Base-by-base conservation (phyloP, 176 grass and related monocot species). In the Dactylis glomerata region DNA sequence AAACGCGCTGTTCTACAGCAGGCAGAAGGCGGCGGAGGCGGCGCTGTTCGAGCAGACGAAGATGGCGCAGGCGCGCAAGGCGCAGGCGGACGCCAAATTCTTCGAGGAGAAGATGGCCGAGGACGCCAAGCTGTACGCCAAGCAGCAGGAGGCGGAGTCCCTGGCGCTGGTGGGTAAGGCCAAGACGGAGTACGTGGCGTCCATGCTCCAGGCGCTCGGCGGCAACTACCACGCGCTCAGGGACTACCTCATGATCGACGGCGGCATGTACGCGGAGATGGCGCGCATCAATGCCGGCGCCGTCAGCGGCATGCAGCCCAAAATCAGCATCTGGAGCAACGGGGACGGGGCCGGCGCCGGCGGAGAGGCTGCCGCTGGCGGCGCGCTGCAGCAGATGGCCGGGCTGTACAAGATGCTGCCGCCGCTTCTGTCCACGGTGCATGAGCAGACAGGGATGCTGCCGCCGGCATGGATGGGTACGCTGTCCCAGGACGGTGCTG, bases 61-160 rank as follows among this genome's bases (percentile, higher is more conserved):
- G n/a, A 13, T 83, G 54, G 89, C 85, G 67, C 87, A 88, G 89
- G 87, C 90, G 7, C 76, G 81, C 68, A 71, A 71, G 79, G 94
- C 89, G 30, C 54, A 68, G 26, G 84, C 94, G 2, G 94, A 93
- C 59, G 89, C 91, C 8, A 91, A 86, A 85, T 68, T 97, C 15
- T 97, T 78, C 75, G 84, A 93, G 87, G 42, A 91, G 67, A 80
- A 89, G 69, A 89, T 90, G 87, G 91, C 89, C 2, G 94, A 93
- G 89, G 91, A 93, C 28, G 91, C 94, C 23, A 87, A 80, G 54
- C 89, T 92, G 2, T 90, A 97, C 20, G 58, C 89, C 0, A 87
- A 88, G 68, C 84, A 71, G 68, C 38, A 71, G 38, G 68, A 71
- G 38, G 68, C 38, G 0, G 38, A 44, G 38, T 44, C 38, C 5